Evolutionary conservation across 345 rosid genomes (phyloP), one percentile per base, ranked within the genome.

Genomic region (Eucalyptus marginata): DNA sequence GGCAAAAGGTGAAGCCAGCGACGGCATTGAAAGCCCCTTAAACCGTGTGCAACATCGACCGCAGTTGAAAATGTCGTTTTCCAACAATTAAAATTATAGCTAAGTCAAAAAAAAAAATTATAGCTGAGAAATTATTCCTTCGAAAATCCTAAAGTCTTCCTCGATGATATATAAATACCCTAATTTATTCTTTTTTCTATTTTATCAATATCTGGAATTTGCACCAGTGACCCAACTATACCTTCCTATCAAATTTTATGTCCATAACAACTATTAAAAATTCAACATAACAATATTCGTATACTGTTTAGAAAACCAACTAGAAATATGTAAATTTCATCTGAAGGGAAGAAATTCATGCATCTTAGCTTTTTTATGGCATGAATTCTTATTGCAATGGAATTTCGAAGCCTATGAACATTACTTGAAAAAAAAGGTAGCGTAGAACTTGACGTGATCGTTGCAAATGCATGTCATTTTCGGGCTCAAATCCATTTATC

Each of bases 211-310:
- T 31, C 36, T 7, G 10, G 8, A 64, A 66, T 15, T n/a, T n/a
- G 5, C 20, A 15, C 5, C 1, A n/a, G 11, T 4, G 18, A 31
- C 40, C 76, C 11, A n/a, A n/a, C 24, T 22, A 4, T 25, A 24
- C 6, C 29, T 24, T 56, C 62, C 1, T 18, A 1, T 6, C 2
- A 6, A 12, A 29, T 31, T 29, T 64, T n/a, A 31, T 31, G 10
- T 7, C 3, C 36, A 15, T 7, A n/a, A 64, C 5, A 0, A 14
- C 0, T 2, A 0, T 59, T 14, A n/a, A 29, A 62, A 62, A 62
- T 29, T 29, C 2, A 3, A 62, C 15, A 8, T 27, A 11, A 12
- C 1, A 1, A 3, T 14, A 1, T 14, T 0, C 9, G 0, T n/a
- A n/a, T n/a, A 3, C 3, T n/a, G 8, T 22, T 66, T 66, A 15